Conservation (phyloP, 352 stramenopile species). For the Phytopythium vexans region DNA sequence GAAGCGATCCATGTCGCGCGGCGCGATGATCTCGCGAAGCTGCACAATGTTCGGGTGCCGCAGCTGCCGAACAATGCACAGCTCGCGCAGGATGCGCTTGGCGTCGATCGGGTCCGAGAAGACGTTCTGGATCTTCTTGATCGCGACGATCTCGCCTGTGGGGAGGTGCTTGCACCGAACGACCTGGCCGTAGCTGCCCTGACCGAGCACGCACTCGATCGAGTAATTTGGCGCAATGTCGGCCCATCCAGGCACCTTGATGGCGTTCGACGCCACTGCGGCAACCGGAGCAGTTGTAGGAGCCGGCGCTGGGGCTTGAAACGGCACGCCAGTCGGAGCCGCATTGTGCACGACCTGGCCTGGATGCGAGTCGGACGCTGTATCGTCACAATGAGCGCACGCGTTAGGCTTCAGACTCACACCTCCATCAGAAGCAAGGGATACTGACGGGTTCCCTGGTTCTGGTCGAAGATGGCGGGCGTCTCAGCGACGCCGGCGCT, state of each 20-base stretch:
- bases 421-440: background rate
- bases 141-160: conserved; percentile 84
- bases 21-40: conserved; percentile 84
- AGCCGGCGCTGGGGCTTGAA: conserved; percentile 13
- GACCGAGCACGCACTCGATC: conserved; percentile 81
- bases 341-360: conserved; percentile 2
- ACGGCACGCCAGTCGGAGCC: background rate
- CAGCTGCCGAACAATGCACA: conserved; percentile 82
- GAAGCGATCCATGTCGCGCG: conserved; percentile 64
- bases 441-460: conserved; percentile 43
- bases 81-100: conserved; percentile 81
- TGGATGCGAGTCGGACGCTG: conserved; percentile 19
- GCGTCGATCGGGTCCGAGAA: conserved; percentile 86
- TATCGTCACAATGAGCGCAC: conserved; percentile 5
- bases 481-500: conserved; percentile 34
- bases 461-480: conserved; percentile 45
- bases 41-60: conserved; percentile 87
- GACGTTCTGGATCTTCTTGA: conserved; percentile 89
- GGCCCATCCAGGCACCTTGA: conserved; percentile 76
- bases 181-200: conserved; percentile 85
- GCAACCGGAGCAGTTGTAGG: conserved; percentile 10
- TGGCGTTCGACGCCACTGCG: conserved; percentile 48
- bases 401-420: background rate
- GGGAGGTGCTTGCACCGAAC: conserved; percentile 86
- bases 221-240: conserved; percentile 82